These are phyloP conservation scores for Gracilariopsis chorda DNA, from an alignment of 23 red algal species.

Conservation along the genomic window DNA sequence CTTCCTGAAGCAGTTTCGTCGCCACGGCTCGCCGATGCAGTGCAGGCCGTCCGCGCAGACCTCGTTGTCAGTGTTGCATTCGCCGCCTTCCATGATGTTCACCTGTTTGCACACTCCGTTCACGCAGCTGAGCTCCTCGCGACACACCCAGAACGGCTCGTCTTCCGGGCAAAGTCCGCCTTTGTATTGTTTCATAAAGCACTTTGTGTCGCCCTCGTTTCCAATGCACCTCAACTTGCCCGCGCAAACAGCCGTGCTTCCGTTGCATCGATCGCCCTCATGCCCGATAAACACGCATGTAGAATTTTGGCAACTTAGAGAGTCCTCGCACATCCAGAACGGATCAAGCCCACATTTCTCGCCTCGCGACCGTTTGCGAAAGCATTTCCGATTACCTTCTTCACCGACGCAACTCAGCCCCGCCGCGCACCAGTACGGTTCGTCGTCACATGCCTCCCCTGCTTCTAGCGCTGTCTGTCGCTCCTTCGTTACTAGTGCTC, in stretches of 20 bases:
- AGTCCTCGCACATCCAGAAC: too few relatives aligned
- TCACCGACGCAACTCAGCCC: conserved; percentile 13
- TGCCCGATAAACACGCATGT: too few relatives aligned
- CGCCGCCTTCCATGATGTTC: too few relatives aligned
- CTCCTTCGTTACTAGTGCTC: too few relatives aligned
- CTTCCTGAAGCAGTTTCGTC: too few relatives aligned
- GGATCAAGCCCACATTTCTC: background rate
- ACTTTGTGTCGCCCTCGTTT: background rate
- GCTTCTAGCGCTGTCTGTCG: too few relatives aligned
- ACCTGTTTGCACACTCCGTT: background rate
- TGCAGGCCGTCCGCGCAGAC: background rate
- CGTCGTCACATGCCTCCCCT: conserved; percentile 12
- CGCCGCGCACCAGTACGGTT: conserved; percentile 33
- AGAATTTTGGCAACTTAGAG: too few relatives aligned
- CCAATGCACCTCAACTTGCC: background rate
- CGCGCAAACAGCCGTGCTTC: too few relatives aligned
- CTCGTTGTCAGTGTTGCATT: too few relatives aligned
- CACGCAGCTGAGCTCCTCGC: background rate
- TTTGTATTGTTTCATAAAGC: background rate
- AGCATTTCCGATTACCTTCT: conserved; percentile 11
- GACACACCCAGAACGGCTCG: background rate
- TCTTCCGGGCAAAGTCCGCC: too few relatives aligned
- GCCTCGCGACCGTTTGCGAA: background rate
- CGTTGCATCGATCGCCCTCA: too few relatives aligned
- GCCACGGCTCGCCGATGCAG: background rate